phyloP scores from a whole-genome alignment of 805 yeast species.

The Kodamaea neixiangensis region DNA sequence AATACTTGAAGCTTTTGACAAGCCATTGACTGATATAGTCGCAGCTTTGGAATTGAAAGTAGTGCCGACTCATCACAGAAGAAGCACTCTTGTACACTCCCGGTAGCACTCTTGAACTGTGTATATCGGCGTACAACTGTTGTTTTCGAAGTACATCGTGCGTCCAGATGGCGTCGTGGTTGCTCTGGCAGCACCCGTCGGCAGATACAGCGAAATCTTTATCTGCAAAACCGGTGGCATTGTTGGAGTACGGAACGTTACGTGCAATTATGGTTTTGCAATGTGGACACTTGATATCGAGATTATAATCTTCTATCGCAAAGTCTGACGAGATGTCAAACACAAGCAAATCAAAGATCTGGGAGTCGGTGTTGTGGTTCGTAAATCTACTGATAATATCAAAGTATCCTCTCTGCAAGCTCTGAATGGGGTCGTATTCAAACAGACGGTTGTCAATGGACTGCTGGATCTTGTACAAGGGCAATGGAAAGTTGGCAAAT shows the following conservation, averaged over 20 bases:
- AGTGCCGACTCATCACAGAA: neutral
- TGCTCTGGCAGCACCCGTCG: neutral
- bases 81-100: neutral
- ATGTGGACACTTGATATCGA: conserved; percentile 5
- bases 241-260: conserved; percentile 13
- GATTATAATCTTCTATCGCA: neutral
- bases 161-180: neutral
- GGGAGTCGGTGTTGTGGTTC: neutral
- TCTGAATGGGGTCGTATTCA: conserved; percentile 12
- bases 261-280: neutral
- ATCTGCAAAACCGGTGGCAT: conserved; percentile 17
- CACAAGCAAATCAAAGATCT: neutral
- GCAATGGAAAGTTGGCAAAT: conserved; percentile 22
- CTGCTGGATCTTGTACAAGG: conserved; percentile 14
- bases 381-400: neutral
- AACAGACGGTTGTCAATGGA: conserved; percentile 15
- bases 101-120: neutral
- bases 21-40: neutral
- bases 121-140: neutral
- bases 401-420: conserved; percentile 9
- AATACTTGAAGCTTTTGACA: neutral
- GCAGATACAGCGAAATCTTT: conserved; percentile 6
- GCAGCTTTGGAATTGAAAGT: neutral
- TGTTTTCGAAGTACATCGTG: conserved; percentile 2
- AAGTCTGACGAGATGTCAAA: neutral